Percentiles rank a stretch among this genome's conserved stretches.
phyloP scores from a whole-genome alignment of 1,284 basidiomycete species.

The Heterobasidion irregulare region DNA sequence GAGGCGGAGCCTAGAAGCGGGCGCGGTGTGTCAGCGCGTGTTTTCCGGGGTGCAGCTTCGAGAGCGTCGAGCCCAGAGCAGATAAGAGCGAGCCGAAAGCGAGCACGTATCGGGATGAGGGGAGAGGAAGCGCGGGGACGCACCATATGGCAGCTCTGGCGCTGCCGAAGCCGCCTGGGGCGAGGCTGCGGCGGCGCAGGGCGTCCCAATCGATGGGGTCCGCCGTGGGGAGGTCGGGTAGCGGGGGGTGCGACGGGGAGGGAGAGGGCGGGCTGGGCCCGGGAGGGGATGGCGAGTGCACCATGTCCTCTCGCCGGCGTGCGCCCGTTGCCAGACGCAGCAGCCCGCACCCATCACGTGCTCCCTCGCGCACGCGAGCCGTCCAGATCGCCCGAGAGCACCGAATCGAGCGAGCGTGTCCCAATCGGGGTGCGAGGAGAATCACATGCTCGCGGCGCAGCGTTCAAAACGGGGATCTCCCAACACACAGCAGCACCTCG shows the following conservation, averaged over 20 bases:
- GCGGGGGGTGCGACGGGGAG: background rate
- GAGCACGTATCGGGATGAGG: too few relatives aligned
- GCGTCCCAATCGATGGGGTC: conserved; percentile 34
- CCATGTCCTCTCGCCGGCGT: too few relatives aligned
- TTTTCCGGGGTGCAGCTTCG: background rate
- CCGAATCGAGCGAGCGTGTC: background rate
- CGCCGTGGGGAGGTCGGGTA: background rate
- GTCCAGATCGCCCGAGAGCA: too few relatives aligned
- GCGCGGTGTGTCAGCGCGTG: conserved; percentile 1
- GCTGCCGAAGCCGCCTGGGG: conserved; percentile 54
- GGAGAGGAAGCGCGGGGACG: conserved; percentile 12
- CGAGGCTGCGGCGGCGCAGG: conserved; percentile 40
- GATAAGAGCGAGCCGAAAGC: too few relatives aligned
- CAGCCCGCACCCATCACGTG: too few relatives aligned
- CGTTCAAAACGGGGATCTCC: background rate
- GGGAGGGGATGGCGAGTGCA: too few relatives aligned
- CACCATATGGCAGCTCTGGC: conserved; percentile 52
- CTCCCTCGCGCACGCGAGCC: too few relatives aligned
- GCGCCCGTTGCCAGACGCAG: too few relatives aligned
- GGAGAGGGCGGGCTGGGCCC: background rate
- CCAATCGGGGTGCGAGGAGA: background rate
- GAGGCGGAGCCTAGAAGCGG: conserved; percentile 35
- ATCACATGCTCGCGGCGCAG: background rate
- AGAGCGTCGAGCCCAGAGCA: background rate
- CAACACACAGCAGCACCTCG: too few relatives aligned